Evolutionary conservation across 345 rosid species (phyloP).

Genomic region (Brassica cretica): DNA sequence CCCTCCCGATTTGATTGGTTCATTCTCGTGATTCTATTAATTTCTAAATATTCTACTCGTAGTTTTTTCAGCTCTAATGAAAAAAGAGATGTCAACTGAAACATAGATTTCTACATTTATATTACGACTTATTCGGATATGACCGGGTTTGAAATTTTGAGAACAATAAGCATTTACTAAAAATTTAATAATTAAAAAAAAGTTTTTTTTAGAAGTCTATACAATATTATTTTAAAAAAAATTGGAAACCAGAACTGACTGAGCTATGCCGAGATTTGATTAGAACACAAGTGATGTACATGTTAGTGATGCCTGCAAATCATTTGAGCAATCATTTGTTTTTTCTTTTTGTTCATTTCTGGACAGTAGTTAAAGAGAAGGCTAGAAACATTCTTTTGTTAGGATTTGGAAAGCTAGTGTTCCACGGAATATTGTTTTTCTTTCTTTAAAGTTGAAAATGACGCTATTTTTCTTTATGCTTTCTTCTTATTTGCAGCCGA

Average conservation of each 20-base stretch:
- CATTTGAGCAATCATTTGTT: slow-evolving; percentile 14
- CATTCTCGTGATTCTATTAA: neutral
- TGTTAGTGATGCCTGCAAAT: neutral
- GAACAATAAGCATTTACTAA: neutral
- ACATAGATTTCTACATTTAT: neutral
- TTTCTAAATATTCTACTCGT: neutral
- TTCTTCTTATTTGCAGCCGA: slow-evolving; percentile 47
- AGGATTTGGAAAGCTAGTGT: neutral
- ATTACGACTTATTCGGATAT: neutral
- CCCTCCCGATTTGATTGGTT: slow-evolving; percentile 54
- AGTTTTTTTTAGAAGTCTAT: neutral
- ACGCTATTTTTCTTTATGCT: neutral
- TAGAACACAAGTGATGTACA: slow-evolving; percentile 5
- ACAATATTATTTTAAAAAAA: neutral
- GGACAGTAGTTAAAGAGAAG: neutral
- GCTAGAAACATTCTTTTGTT: neutral
- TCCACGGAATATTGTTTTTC: neutral
- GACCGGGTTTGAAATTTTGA: neutral
- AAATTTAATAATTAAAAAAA: too few species aligned
- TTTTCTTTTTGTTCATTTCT: neutral
- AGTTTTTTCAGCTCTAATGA: neutral
- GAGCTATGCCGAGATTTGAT: neutral
- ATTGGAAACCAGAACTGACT: neutral
- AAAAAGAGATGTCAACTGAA: neutral
- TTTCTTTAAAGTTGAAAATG: neutral